Base-by-base conservation (phyloP, 2,329 filamentous ascomycete species). In the Penicillium sp. region DNA sequence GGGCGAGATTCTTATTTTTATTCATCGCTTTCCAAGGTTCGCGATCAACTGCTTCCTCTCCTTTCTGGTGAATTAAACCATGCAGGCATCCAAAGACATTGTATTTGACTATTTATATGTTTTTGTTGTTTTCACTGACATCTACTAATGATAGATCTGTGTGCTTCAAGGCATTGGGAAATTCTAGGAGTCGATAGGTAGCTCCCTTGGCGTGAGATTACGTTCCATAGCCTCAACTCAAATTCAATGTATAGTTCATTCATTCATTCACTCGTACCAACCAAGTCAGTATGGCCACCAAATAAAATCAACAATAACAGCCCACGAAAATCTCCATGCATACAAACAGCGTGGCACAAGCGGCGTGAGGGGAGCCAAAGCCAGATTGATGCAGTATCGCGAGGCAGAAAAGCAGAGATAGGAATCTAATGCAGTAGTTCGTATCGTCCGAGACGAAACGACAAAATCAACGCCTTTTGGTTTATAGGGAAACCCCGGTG, bases 401-500 rank as follows among this genome's bases (percentile, higher is more conserved):
- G 14, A 22, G 36, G 55, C 40, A 24, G 46, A 22, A 50, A 18
- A 42, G 54, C 22, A 57, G 39, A 47, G 45, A 39, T 44, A 24
- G 42, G 56, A 39, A 53, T 34, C 16, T 55, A 48, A 36, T 36
- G 11, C n/a, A n/a, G 13, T 36, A 13, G 7, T 3, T 27, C 5
- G 24, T 6, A 8, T 27, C 24, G 24, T 36, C n/a, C 11, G 14
- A 36, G 8, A 14, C 6, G n/a, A n/a, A 14, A 36, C 14, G 34
- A 36, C 24, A 27, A n/a, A 4, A 34, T n/a, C 34, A 36, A 36
- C 44, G 53, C 47, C 55, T 56, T 59, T 54, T 29, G 34, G 34
- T n/a, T 67, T 61, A 76, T 57, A 76, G 56, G 9, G 71, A 62
- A 45, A 79, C 76, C 5, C 75, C 75, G 71, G 76, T 78, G 32